phyloP scores from a whole-genome alignment of 805 yeast species.

The Candida pseudoglaebosa region DNA sequence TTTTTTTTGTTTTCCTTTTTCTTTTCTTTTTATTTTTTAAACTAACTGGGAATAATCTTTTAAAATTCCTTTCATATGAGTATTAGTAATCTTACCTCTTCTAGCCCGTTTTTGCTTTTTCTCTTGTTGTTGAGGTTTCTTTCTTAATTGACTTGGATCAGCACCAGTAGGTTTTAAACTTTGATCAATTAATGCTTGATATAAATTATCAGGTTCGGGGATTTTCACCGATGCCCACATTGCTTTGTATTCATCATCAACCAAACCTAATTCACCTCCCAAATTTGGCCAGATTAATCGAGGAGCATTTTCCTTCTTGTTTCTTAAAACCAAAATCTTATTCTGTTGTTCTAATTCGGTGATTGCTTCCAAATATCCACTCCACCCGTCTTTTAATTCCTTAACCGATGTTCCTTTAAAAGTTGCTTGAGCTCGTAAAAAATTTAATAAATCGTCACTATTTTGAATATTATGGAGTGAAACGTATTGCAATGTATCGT shows the following conservation, averaged over 20 bases:
- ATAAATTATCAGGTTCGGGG: slow-evolving; percentile 80
- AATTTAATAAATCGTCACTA: slow-evolving; percentile 70
- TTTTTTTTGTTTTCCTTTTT: too few species aligned
- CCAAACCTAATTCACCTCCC: slow-evolving; percentile 66
- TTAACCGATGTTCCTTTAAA: slow-evolving; percentile 85
- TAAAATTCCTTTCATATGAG: slow-evolving; percentile 93
- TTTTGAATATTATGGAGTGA: slow-evolving; percentile 85
- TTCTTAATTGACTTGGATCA: slow-evolving; percentile 92
- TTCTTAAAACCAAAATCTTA: slow-evolving; percentile 77
- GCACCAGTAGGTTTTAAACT: slow-evolving; percentile 96
- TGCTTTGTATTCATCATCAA: slow-evolving; percentile 77
- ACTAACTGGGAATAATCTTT: slow-evolving; percentile 66
- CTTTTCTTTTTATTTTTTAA: slow-evolving; percentile 9
- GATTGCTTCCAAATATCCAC: slow-evolving; percentile 76
- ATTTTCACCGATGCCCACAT: slow-evolving; percentile 78
- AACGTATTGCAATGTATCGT: slow-evolving; percentile 74
- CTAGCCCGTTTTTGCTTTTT: slow-evolving; percentile 89
- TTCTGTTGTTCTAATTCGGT: slow-evolving; percentile 73
- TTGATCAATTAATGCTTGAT: slow-evolving; percentile 68
- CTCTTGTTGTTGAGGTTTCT: slow-evolving; percentile 51
- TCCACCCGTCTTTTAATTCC: slow-evolving; percentile 89
- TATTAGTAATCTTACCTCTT: slow-evolving; percentile 89
- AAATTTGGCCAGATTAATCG: slow-evolving; percentile 85
- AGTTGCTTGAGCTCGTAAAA: slow-evolving; percentile 75
- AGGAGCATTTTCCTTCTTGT: slow-evolving; percentile 93